Evolutionary conservation across 148 eudicot species (phyloP), one percentile per base, ranked within the genome.

Genomic region (Spergularia bocconei): DNA sequence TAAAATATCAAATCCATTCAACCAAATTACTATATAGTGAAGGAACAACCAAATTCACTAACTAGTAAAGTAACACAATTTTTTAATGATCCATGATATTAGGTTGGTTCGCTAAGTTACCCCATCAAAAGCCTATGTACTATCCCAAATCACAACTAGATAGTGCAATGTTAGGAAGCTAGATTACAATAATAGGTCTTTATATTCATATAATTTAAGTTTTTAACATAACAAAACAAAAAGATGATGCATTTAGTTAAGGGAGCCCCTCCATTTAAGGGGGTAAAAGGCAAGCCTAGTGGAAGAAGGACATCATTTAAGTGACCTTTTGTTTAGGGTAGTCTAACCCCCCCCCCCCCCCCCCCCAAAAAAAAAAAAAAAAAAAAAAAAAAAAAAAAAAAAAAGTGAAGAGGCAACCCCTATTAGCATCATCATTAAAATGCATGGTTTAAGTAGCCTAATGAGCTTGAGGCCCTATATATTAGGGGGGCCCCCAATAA

Each of bases 271-370:
- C 58, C 50, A 69, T 79, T 79, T 15, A 73, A 55, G 53, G 64
- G 71, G 60, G 67, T 44, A 61, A 69, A 70, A 70, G 62, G 75
- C 63, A 77, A 71, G 63, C 62, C 69, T 70, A 75, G 66, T 79
- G 71, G 70, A 51, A 70, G 76, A 74, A 79, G 62, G 17, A 66
- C 67, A 75, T 75, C n/a, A 55, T 64, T 75, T 29, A 55, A 55
- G 56, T n/a, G 57, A 19, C 20, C 55, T 25, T 55, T 39, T 63
- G 33, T 11, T 63, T 51, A 51, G 66, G 55, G 39, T 67, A 66
- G 41, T 63, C 44, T 79, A 65, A 41, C 51, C 54, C n/a, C n/a
- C n/a, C n/a, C n/a, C n/a, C n/a, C n/a, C n/a, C n/a, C n/a, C n/a
- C n/a, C n/a, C n/a, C n/a, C n/a, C n/a, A 71, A 29, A 29, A 29